phyloP scores from a whole-genome alignment of 805 yeast species.

The Zygosaccharomyces lentus region DNA sequence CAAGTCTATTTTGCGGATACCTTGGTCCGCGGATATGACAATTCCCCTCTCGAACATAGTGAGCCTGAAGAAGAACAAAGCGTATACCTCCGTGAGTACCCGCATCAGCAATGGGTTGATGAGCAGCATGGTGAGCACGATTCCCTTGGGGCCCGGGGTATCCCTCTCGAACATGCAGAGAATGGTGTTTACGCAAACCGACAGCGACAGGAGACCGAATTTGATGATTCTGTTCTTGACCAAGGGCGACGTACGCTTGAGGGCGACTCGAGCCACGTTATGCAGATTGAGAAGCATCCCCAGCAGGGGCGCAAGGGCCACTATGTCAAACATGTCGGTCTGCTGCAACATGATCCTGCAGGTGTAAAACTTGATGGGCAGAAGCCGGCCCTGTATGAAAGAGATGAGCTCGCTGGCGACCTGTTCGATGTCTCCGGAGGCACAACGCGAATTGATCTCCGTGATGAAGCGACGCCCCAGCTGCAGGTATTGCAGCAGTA shows the following conservation, averaged over 20 bases:
- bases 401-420: constrained; percentile 12
- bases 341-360: constrained; percentile 9
- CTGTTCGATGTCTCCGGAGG: constrained; percentile 8
- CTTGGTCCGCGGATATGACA: constrained; percentile 12
- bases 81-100: constrained; percentile 23
- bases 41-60: constrained; percentile 20
- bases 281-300: constrained; percentile 24
- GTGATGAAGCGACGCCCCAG: constrained; percentile 14
- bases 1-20: constrained; percentile 8
- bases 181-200: constrained; percentile 20
- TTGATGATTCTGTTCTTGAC: constrained; percentile 22
- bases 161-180: constrained; percentile 15
- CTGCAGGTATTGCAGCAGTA: constrained; percentile 15
- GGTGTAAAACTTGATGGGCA: constrained; percentile 20
- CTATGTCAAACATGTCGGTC: constrained; percentile 24
- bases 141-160: background rate
- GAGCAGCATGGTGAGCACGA: constrained; percentile 19
- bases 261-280: constrained; percentile 17
- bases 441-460: constrained; percentile 13
- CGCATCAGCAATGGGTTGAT: constrained; percentile 22
- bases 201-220: constrained; percentile 16
- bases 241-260: constrained; percentile 5
- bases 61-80: constrained; percentile 21
- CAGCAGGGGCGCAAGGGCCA: constrained; percentile 20
- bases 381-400: constrained; percentile 17